Evolutionary conservation across 2,329 filamentous ascomycete species (phyloP).

Genomic region (Fusarium scirpi): DNA sequence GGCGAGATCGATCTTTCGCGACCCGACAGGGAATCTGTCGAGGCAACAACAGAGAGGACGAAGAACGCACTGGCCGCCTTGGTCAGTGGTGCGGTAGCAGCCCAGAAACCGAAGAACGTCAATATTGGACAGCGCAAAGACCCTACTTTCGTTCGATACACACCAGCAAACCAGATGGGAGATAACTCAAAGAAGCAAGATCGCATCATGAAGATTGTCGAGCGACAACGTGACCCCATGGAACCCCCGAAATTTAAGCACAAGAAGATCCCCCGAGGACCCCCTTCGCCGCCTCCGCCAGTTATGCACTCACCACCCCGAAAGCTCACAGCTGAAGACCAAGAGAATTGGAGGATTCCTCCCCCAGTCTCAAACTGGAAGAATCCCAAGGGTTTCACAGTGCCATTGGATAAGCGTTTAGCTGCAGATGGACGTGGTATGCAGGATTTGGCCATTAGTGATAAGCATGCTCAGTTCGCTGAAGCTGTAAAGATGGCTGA

Average conservation of each 20-base stretch:
- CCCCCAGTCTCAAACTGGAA: slow-evolving; percentile 98
- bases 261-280: slow-evolving; percentile 95
- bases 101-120: slow-evolving; percentile 96
- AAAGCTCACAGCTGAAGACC: slow-evolving; percentile 95
- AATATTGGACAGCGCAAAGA: slow-evolving; percentile 84
- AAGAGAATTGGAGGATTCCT: slow-evolving; percentile 91
- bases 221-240: slow-evolving; percentile 93
- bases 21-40: slow-evolving; percentile 86
- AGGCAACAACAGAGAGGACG: slow-evolving; percentile 86
- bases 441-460: slow-evolving; percentile 95
- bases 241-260: slow-evolving; percentile 99
- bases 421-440: slow-evolving; percentile 92
- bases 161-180: slow-evolving; percentile 96
- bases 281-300: slow-evolving; percentile 91
- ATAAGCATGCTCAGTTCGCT: slow-evolving; percentile 97
- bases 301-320: slow-evolving; percentile 95
- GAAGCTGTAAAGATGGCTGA: slow-evolving; percentile 96
- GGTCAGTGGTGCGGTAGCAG: slow-evolving; percentile 85
- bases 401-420: slow-evolving; percentile 93
- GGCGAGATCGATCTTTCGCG: slow-evolving; percentile 90
- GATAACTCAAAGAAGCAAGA: slow-evolving; percentile 88
- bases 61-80: slow-evolving; percentile 85
- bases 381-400: slow-evolving; percentile 98
- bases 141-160: slow-evolving; percentile 94
- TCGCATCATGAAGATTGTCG: slow-evolving; percentile 98